Conservation (phyloP, 345 rosid genomes). For the Nephelium lappaceum region DNA sequence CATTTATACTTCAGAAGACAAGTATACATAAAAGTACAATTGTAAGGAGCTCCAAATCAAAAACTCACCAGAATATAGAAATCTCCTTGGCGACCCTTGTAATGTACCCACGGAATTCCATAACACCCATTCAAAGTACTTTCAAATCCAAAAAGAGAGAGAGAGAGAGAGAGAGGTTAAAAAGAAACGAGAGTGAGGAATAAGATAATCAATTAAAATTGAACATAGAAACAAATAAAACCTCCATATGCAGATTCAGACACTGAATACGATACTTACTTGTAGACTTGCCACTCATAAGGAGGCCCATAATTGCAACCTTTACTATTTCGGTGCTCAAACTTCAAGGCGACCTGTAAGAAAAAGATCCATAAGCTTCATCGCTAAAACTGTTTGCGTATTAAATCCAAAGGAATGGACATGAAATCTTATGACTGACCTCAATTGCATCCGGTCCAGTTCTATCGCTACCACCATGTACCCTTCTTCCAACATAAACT, state of each 20-base stretch:
- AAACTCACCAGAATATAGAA: constrained; percentile 83
- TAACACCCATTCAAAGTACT: constrained; percentile 76
- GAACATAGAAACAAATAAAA: not conserved
- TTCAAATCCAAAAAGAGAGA: constrained; percentile 13
- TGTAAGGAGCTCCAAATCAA: constrained; percentile 16
- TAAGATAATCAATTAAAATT: not conserved
- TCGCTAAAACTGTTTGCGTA: constrained; percentile 11
- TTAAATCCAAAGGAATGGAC: not conserved
- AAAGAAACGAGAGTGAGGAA: not conserved
- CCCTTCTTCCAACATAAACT: constrained; percentile 92
- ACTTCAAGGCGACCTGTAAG: constrained; percentile 89
- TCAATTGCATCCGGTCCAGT: constrained; percentile 81
- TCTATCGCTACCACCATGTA: constrained; percentile 65
- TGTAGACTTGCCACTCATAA: constrained; percentile 97
- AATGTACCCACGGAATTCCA: constrained; percentile 87
- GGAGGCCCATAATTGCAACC: constrained; percentile 99
- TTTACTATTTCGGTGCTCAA: constrained; percentile 92
- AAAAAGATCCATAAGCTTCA: constrained; percentile 17
- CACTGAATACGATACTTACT: constrained; percentile 42
- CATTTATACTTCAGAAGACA: not conserved
- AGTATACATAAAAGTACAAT: not conserved
- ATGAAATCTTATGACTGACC: constrained; percentile 35
- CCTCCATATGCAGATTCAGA: constrained; percentile 1
- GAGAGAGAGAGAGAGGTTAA: not conserved
- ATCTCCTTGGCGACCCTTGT: constrained; percentile 95